These are phyloP conservation scores for Lepiota venenata DNA, from an alignment of 768 basidiomycete species.

Conservation along the genomic window DNA sequence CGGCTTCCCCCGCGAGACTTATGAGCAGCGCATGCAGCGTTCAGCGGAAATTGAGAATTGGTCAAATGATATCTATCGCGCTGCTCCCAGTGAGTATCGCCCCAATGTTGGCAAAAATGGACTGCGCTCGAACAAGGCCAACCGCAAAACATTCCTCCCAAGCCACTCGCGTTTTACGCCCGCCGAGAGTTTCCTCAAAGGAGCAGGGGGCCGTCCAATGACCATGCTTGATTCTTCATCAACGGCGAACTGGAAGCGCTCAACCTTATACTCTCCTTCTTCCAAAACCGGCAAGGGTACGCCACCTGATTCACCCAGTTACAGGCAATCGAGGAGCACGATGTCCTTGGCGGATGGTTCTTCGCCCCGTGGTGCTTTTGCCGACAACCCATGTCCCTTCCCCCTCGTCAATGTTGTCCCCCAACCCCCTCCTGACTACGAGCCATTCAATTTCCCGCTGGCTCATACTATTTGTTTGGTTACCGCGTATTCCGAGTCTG, in stretches of 20 bases:
- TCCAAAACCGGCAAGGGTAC: constrained; percentile 49
- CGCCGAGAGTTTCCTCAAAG: constrained; percentile 55
- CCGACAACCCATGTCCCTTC: constrained; percentile 85
- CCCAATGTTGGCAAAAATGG: constrained; percentile 84
- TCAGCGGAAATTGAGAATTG: constrained; percentile 92
- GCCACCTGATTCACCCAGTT: constrained; percentile 69
- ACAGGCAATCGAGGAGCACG: constrained; percentile 77
- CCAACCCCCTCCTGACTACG: constrained; percentile 86
- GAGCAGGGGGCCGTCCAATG: constrained; percentile 47
- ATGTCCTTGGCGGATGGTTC: constrained; percentile 64
- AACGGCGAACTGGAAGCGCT: constrained; percentile 51
- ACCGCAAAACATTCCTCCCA: constrained; percentile 61
- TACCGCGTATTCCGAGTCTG: constrained; percentile 96
- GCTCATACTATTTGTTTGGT: constrained; percentile 94
- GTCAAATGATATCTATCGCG: constrained; percentile 92
- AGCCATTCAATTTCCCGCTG: constrained; percentile 95
- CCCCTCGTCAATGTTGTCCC: constrained; percentile 87
- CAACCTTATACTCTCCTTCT: constrained; percentile 47
- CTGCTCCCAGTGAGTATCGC: constrained; percentile 87
- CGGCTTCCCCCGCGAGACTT: constrained; percentile 89
- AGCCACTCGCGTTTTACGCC: constrained; percentile 75
- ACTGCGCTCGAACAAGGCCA: constrained; percentile 48
- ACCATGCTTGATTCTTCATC: constrained; percentile 60
- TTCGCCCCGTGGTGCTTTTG: constrained; percentile 41
- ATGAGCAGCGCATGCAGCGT: constrained; percentile 87